Percentiles rank a stretch among this genome's conserved stretches.
These are phyloP conservation scores for Phoma herbarum DNA, from an alignment of 2,329 filamentous ascomycete genomes.

Conservation along the genomic window DNA sequence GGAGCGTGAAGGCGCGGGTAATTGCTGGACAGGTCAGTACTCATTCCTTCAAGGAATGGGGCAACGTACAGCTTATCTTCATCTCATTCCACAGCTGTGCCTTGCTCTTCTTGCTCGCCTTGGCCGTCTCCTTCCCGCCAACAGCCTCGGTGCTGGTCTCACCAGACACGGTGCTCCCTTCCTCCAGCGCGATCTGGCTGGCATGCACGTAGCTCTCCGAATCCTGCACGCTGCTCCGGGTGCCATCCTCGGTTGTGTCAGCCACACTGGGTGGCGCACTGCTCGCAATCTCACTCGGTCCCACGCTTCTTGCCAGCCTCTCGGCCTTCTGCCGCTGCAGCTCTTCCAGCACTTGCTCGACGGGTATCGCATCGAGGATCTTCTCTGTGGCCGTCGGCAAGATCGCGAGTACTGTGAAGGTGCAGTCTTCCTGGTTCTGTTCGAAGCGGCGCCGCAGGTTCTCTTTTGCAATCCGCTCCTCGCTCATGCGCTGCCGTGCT, in stretches of 20 bases:
- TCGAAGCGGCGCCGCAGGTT: slow-evolving; percentile 96
- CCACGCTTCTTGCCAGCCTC: slow-evolving; percentile 68
- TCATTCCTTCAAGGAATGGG: not conserved
- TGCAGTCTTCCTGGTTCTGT: slow-evolving; percentile 99
- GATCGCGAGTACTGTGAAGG: slow-evolving; percentile 95
- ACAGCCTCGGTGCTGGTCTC: slow-evolving; percentile 54
- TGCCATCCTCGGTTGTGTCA: slow-evolving; percentile 73
- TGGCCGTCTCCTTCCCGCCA: slow-evolving; percentile 58
- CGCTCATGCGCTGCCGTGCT: slow-evolving; percentile 94
- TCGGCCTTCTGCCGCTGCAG: slow-evolving; percentile 91
- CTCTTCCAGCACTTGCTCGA: slow-evolving; percentile 91
- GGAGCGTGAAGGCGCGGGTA: slow-evolving; percentile 86
- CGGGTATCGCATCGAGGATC: slow-evolving; percentile 85
- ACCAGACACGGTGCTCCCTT: slow-evolving; percentile 50
- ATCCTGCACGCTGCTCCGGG: slow-evolving; percentile 75
- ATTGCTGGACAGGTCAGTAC: slow-evolving; percentile 68
- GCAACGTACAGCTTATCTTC: slow-evolving; percentile 84
- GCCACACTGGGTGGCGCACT: slow-evolving; percentile 73
- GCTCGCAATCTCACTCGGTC: slow-evolving; percentile 65
- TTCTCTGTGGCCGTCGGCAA: slow-evolving; percentile 91
- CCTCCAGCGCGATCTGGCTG: slow-evolving; percentile 70
- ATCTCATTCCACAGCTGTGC: slow-evolving; percentile 96
- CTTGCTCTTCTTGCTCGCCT: slow-evolving; percentile 78
- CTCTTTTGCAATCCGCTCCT: slow-evolving; percentile 93
- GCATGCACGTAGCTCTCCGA: slow-evolving; percentile 80